These are phyloP conservation scores for Cornus florida DNA, from an alignment of 148 eudicot genomes.

Conservation along the genomic window DNA sequence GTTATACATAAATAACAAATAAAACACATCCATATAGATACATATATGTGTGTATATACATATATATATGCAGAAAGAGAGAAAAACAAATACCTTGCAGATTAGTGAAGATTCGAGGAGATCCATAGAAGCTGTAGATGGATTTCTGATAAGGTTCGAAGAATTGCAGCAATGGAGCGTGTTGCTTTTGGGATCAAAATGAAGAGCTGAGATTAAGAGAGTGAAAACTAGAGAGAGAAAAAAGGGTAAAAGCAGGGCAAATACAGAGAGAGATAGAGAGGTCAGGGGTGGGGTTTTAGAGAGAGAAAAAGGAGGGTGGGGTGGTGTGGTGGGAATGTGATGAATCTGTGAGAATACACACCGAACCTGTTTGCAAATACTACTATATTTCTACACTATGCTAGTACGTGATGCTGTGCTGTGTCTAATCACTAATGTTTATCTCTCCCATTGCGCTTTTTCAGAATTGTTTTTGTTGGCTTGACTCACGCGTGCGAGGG, in stretches of 20 bases:
- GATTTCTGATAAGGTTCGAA: background rate
- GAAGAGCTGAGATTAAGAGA: background rate
- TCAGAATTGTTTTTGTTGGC: background rate
- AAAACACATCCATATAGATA: background rate
- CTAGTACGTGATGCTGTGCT: no score
- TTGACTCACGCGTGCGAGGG: conserved; percentile 22
- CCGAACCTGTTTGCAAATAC: background rate
- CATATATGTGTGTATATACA: no score
- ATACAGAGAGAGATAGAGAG: no score
- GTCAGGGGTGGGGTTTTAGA: background rate
- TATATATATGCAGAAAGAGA: background rate
- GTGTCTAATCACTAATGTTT: no score
- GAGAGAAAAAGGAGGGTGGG: background rate
- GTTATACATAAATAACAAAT: background rate
- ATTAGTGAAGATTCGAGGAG: background rate
- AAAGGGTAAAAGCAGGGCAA: background rate
- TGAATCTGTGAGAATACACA: conserved; percentile 12
- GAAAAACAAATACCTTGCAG: background rate
- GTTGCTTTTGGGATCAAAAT: background rate
- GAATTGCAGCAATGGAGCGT: background rate
- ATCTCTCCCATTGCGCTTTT: no score
- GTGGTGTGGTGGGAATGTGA: background rate
- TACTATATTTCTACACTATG: no score
- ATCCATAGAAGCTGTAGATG: background rate
- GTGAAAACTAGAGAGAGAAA: background rate